These are phyloP conservation scores for Tricholoma flavovirens DNA, from an alignment of 768 basidiomycete genomes.

Conservation along the genomic window DNA sequence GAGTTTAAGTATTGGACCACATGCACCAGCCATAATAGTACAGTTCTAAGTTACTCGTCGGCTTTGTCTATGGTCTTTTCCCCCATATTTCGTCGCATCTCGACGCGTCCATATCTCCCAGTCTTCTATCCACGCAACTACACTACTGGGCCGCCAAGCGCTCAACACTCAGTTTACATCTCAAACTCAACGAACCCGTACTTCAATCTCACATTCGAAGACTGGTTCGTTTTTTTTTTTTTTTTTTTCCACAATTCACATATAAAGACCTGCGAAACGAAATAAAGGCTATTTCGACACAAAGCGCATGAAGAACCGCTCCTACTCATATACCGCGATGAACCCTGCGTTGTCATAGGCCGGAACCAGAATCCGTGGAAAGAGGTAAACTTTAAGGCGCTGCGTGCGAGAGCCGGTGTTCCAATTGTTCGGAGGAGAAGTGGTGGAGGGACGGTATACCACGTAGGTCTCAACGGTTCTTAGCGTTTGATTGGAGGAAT, in stretches of 20 bases:
- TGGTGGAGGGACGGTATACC: slow-evolving; percentile 95
- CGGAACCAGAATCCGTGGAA: slow-evolving; percentile 99
- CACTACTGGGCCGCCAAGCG: slow-evolving; percentile 16
- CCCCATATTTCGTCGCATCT: slow-evolving; percentile 8
- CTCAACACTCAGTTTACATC: slow-evolving; percentile 55
- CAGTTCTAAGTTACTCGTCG: background rate
- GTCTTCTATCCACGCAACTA: slow-evolving; percentile 7
- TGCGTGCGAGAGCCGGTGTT: slow-evolving; percentile 43
- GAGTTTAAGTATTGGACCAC: background rate
- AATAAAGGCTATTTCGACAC: slow-evolving; percentile 58
- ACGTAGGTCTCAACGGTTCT: slow-evolving; percentile 48
- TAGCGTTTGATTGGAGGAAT: background rate
- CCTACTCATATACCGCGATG: slow-evolving; percentile 82
- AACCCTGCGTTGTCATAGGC: slow-evolving; percentile 88
- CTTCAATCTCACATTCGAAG: slow-evolving; percentile 88
- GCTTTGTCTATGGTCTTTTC: slow-evolving; percentile 8
- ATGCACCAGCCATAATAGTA: background rate
- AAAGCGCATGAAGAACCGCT: slow-evolving; percentile 61
- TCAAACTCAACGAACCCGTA: slow-evolving; percentile 78
- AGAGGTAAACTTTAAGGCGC: slow-evolving; percentile 73
- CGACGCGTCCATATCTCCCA: slow-evolving; percentile 5
- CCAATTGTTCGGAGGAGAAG: slow-evolving; percentile 83
- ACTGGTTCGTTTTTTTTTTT: slow-evolving; percentile 50
- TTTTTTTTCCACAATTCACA: background rate
- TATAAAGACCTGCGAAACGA: background rate